A percentile compares a stretch with the other conserved stretches of the same genome.
Conservation (phyloP, 1,284 basidiomycete genomes). For the Ceraceosorus guamensis region DNA sequence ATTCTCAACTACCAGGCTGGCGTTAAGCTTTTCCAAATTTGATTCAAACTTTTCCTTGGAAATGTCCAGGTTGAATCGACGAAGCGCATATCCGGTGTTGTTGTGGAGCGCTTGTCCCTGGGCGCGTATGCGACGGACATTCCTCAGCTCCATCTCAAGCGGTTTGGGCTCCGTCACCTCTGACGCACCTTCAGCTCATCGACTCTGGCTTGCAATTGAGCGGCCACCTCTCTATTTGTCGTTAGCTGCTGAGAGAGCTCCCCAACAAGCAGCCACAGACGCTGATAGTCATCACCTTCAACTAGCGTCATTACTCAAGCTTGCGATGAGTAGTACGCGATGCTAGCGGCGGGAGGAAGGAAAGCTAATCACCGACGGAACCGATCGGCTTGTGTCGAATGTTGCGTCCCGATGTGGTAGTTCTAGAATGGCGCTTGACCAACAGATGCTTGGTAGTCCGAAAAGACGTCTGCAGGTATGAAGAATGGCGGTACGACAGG, state of each 20-base stretch:
- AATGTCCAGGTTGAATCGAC: constrained; percentile 88
- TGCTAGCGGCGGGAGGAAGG: background rate
- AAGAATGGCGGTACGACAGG: no score
- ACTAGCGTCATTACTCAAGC: constrained; percentile 17
- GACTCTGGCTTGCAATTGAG: constrained; percentile 66
- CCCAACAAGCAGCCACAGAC: constrained; percentile 42
- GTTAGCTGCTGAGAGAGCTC: constrained; percentile 60
- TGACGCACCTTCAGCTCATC: constrained; percentile 66
- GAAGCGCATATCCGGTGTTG: constrained; percentile 70
- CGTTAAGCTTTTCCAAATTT: constrained; percentile 81
- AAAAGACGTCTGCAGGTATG: no score
- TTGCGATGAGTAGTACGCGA: background rate
- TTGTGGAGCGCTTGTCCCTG: constrained; percentile 64
- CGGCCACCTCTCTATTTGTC: constrained; percentile 72
- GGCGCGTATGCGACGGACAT: background rate
- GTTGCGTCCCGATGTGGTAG: no score
- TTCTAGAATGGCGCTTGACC: no score
- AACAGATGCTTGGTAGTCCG: no score
- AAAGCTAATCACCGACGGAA: background rate
- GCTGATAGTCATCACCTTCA: constrained; percentile 37
- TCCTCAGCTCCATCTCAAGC: constrained; percentile 42
- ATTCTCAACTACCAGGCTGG: constrained; percentile 86
- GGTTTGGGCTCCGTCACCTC: constrained; percentile 17
- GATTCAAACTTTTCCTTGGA: constrained; percentile 88
- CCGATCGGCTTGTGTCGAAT: no score